Conservation (phyloP, 208 protist genomes). For the Naegleria fowleri region DNA sequence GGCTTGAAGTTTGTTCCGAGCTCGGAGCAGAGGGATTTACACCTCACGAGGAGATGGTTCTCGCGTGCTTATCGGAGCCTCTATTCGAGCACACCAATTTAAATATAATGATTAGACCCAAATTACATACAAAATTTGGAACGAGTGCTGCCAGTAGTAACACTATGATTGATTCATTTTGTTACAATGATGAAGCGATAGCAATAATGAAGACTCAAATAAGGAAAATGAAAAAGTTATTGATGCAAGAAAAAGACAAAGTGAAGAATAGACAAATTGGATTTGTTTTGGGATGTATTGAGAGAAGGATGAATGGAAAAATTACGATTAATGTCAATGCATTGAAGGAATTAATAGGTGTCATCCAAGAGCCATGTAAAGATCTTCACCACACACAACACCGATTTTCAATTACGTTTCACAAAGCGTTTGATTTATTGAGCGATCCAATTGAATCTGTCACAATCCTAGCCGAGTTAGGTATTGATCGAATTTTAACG, state of each 20-base stretch:
- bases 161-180: background rate
- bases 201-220: background rate
- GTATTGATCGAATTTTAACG: background rate
- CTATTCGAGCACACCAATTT: background rate
- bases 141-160: too few species aligned
- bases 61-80: background rate
- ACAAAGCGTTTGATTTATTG: background rate
- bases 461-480: background rate
- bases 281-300: background rate
- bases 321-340: background rate
- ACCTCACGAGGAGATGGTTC: background rate
- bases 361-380: background rate
- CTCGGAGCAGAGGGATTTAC: background rate
- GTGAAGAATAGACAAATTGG: background rate
- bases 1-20: background rate
- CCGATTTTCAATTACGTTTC: background rate
- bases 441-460: background rate
- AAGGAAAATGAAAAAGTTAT: background rate
- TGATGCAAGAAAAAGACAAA: background rate
- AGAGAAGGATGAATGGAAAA: background rate
- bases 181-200: background rate
- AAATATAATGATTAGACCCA: slow-evolving; percentile 2
- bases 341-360: background rate
- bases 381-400: too few species aligned
- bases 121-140: background rate